Evolutionary conservation across 2,329 filamentous ascomycete genomes (phyloP), one percentile per base, ranked within the genome.

Genomic region (Paramyrothecium roridum): DNA sequence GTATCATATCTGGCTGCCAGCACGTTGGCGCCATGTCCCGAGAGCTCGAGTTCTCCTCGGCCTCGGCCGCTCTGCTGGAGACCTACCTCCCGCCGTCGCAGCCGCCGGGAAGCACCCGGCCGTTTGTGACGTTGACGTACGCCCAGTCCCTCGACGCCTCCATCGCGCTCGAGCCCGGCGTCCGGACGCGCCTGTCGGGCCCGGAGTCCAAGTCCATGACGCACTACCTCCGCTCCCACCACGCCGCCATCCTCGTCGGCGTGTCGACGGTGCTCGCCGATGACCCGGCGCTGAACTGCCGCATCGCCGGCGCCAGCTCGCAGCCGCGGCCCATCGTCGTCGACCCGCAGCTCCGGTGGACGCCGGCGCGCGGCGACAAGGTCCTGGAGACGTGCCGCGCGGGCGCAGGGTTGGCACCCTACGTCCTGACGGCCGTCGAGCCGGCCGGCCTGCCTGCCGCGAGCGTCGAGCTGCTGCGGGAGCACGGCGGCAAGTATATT

Each of bases 151-250:
- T 99, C 62, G 93, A 98, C 75, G 88, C 89, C 45, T 84, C 86
- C 53, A 80, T 96, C 52, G 84, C 92, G 2, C 80, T 93, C 26
- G 80, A 87, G 0, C 91, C 91, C 0, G 92, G 92, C 16, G 79
- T 85, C n/a, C 89, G 89, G 61, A 98, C 93, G 2, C 79, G 83
- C 0, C 82, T 98, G 16, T 98, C 93, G 1, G 93, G 93, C 3
- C 83, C 88, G 0, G 80, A 87, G 59, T 91, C 91, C 40, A 96
- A 96, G 72, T 83, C 90, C 53, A 96, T 98, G 91, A 97, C 93
- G 0, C 93, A 98, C 72, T 91, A 89, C 69, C 82, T 98, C 26
- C 90, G 93, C 64, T 87, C 87, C 13, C 83, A 81, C 17, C 92
- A 98, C 73, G 85, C 90, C 59, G 91, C 90, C 43, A 96, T 97